Evolutionary conservation across 345 rosid species (phyloP).

Genomic region (Moricandia arvensis): DNA sequence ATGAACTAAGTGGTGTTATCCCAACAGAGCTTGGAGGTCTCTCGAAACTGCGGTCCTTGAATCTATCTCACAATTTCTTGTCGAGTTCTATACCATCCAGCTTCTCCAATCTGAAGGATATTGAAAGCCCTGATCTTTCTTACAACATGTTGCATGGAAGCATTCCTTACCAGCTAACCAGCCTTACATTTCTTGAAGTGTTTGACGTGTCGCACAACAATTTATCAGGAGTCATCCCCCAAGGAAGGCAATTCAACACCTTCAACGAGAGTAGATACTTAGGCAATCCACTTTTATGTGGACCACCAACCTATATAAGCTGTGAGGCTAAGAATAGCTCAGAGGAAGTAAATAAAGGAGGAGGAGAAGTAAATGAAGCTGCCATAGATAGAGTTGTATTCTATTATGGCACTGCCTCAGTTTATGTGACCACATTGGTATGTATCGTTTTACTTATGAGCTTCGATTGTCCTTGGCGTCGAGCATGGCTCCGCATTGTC

Average conservation of each 20-base stretch:
- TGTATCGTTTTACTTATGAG: neutral
- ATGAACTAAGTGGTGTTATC: neutral
- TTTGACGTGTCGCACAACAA: neutral
- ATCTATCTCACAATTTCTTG: neutral
- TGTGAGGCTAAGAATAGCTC: neutral
- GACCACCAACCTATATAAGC: neutral
- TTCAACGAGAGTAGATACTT: neutral
- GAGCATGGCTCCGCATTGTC: neutral
- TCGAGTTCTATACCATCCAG: neutral
- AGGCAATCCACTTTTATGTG: neutral
- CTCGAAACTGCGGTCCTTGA: neutral
- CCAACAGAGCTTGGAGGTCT: neutral
- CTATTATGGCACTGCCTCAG: neutral
- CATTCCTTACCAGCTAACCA: neutral
- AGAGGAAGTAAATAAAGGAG: neutral
- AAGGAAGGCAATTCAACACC: neutral
- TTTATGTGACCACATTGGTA: neutral
- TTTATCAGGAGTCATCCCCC: neutral
- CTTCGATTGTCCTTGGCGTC: neutral
- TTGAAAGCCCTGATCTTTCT: neutral
- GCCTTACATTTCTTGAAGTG: neutral
- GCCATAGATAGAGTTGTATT: neutral
- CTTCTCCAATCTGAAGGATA: neutral
- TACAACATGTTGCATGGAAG: neutral
- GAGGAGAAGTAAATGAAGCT: neutral